Conservation (phyloP, 202 grass and related monocot genomes). For the Zoysia matrella region DNA sequence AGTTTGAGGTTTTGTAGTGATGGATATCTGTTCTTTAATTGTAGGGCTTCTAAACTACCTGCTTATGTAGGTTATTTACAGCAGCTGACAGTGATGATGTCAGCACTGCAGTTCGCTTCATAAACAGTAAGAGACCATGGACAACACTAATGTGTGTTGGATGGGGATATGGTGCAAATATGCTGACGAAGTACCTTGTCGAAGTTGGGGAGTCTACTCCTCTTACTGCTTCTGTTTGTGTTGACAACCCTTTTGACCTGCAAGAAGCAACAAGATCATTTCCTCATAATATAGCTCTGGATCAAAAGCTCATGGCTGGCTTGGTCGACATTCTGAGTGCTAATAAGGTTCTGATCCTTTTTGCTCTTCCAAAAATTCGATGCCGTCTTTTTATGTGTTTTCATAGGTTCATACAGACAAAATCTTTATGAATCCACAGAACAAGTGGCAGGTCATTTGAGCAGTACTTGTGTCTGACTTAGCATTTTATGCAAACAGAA, state of each 20-base stretch:
- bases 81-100: constrained; percentile 98
- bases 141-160: constrained; percentile 81
- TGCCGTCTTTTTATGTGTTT: not conserved
- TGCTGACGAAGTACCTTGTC: constrained; percentile 90
- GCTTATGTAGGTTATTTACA: constrained; percentile 98
- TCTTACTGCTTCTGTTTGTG: constrained; percentile 86
- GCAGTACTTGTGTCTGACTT: not conserved
- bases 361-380: not conserved
- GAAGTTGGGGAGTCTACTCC: constrained; percentile 92
- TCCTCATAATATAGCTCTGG: constrained; percentile 69
- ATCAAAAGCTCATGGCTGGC: constrained; percentile 77
- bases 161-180: constrained; percentile 93
- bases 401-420: not conserved
- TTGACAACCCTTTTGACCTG: constrained; percentile 90
- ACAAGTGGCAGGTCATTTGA: constrained; percentile 12
- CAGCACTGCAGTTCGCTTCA: constrained; percentile 59
- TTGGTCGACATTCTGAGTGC: constrained; percentile 82
- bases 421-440: not conserved
- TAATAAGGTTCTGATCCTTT: constrained; percentile 71
- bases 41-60: constrained; percentile 57
- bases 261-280: constrained; percentile 78
- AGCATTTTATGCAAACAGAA: not conserved
- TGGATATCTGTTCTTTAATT: constrained; percentile 36
- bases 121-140: constrained; percentile 81
- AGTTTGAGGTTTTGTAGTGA: constrained; percentile 26